These are phyloP conservation scores for Silybum marianum DNA, from an alignment of 129 eudicot genomes.

Conservation along the genomic window DNA sequence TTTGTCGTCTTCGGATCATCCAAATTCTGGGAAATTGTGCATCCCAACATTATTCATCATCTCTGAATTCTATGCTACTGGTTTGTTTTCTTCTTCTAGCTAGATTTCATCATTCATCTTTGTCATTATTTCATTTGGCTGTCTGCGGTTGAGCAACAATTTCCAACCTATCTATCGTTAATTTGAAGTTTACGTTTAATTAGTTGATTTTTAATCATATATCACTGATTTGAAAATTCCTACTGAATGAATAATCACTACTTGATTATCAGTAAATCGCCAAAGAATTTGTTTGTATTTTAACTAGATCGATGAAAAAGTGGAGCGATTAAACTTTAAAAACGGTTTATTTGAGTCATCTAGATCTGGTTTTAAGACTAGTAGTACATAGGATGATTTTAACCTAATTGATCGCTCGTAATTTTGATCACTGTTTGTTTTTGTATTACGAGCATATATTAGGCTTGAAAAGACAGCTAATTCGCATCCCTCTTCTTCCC, in stretches of 20 bases:
- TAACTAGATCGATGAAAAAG: not conserved
- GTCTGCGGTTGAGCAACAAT: not conserved
- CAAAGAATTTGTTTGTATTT: not conserved
- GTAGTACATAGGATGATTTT: not conserved
- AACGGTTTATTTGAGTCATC: not conserved
- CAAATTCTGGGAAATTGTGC: not conserved
- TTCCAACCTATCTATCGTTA: not conserved
- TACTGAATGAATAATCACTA: not conserved
- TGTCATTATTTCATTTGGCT: not conserved
- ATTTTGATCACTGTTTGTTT: no score
- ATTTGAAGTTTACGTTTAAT: not conserved
- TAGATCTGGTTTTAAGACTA: not conserved
- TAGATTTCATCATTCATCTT: not conserved
- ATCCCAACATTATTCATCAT: not conserved
- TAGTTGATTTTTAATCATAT: not conserved
- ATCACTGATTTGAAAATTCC: not conserved
- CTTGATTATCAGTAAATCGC: not conserved
- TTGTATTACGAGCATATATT: not conserved
- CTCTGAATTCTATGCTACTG: not conserved
- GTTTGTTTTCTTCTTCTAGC: not conserved
- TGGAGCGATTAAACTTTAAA: not conserved
- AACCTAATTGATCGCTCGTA: not conserved
- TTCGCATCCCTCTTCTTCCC: conserved; percentile 23
- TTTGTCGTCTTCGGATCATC: not conserved
- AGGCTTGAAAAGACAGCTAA: not conserved